phyloP scores from a whole-genome alignment of 805 yeast species.

The Ogataea polymorpha region DNA sequence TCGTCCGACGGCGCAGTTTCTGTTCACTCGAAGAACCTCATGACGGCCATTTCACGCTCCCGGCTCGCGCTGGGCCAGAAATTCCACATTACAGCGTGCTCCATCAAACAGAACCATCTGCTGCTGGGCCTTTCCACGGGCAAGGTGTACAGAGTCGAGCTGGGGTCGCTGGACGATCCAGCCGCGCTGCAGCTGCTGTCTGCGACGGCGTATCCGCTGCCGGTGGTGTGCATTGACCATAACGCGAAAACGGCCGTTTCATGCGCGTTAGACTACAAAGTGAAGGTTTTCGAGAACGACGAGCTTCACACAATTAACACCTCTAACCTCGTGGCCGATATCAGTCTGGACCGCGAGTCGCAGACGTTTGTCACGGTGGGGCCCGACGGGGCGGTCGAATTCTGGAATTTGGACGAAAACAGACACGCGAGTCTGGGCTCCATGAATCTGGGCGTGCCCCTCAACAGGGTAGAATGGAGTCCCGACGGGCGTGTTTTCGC shows the following conservation, averaged over 20 bases:
- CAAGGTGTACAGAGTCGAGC: constrained; percentile 14
- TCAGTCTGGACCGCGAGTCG: constrained; percentile 8
- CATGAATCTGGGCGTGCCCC: constrained; percentile 20
- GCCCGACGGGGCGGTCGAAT: constrained; percentile 15
- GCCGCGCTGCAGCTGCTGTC: constrained; percentile 8
- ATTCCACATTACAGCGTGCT: constrained; percentile 18
- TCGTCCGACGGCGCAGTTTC: constrained; percentile 21
- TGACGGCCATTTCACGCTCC: constrained; percentile 18
- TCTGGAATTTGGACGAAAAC: constrained; percentile 37
- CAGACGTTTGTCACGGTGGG: constrained; percentile 16
- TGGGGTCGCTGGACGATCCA: constrained; percentile 13
- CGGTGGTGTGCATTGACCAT: constrained; percentile 22
- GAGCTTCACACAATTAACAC: constrained; percentile 5
- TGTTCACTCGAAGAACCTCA: constrained; percentile 23
- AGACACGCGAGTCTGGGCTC: constrained; percentile 25
- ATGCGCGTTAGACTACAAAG: constrained; percentile 14
- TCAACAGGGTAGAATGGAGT: constrained; percentile 19
- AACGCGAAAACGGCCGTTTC: constrained; percentile 5
- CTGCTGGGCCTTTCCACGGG: constrained; percentile 26
- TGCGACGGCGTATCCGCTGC: constrained; percentile 6
- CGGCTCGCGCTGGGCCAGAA: constrained; percentile 7
- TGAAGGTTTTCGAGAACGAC: constrained; percentile 3
- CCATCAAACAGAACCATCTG: constrained; percentile 20
- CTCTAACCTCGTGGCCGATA: constrained; percentile 10
- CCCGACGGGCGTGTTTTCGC: constrained; percentile 7